Conservation (phyloP, 257 asterid species). For the Ilex aquifolium region DNA sequence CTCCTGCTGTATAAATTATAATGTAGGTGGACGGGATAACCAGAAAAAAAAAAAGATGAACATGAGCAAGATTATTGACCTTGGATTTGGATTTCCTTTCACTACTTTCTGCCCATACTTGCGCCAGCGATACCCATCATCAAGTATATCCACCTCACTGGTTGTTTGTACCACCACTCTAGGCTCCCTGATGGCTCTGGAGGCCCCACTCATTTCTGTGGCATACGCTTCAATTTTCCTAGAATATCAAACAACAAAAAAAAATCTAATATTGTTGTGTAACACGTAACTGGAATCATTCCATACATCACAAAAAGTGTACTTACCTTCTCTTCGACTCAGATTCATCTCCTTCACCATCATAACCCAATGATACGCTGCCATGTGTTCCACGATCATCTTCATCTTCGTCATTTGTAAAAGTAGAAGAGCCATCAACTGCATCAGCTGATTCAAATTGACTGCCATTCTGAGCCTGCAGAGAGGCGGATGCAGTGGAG, state of each 20-base stretch:
- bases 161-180: constrained; percentile 21
- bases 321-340: constrained; percentile 82
- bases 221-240: constrained; percentile 27
- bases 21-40: too few relatives aligned
- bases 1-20: too few relatives aligned
- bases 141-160: constrained; percentile 47
- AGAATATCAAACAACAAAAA: constrained; percentile 4
- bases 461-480: constrained; percentile 36
- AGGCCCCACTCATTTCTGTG: constrained; percentile 24
- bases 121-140: background rate
- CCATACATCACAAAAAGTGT: background rate
- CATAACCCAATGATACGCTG: constrained; percentile 61
- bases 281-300: background rate
- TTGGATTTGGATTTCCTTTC: constrained; percentile 95
- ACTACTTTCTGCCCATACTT: constrained; percentile 94
- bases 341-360: constrained; percentile 74
- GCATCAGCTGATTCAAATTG: constrained; percentile 48
- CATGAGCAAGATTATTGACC: constrained; percentile 25
- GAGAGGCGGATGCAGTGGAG: constrained; percentile 27
- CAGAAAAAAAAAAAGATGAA: too few relatives aligned
- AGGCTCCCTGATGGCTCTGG: constrained; percentile 7
- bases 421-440: constrained; percentile 44
- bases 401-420: constrained; percentile 69
- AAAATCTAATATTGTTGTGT: background rate
- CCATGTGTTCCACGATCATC: constrained; percentile 58